Conservation (phyloP, 2,329 filamentous ascomycete genomes). For the Neoarthrinium moseri region DNA sequence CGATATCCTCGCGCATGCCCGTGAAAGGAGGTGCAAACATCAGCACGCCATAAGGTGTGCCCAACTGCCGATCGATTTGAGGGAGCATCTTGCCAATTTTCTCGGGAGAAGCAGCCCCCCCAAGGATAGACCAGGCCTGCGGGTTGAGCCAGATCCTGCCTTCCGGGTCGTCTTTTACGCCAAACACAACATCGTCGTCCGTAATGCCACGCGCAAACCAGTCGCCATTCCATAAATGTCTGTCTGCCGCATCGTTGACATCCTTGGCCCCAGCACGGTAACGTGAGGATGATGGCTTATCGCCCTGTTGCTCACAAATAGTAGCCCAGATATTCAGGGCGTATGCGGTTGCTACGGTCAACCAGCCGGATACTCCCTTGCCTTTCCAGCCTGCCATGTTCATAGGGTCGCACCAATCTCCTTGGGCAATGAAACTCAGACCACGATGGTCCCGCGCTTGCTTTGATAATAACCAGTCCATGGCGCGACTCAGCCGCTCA, state of each 20-base stretch:
- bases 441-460: conserved; percentile 47
- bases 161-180: conserved; percentile 47
- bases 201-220: conserved; percentile 60
- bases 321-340: conserved; percentile 52
- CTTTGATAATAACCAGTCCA: conserved; percentile 51
- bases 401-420: conserved; percentile 61
- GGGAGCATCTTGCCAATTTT: conserved; percentile 44
- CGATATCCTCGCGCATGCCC: conserved; percentile 56
- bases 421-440: conserved; percentile 56
- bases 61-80: conserved; percentile 49
- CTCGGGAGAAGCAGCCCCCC: conserved; percentile 44
- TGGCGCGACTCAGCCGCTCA: conserved; percentile 53
- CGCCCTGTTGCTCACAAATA: conserved; percentile 45
- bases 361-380: conserved; percentile 56
- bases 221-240: conserved; percentile 53
- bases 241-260: conserved; percentile 50
- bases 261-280: conserved; percentile 42
- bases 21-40: conserved; percentile 57
- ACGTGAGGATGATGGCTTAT: conserved; percentile 37
- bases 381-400: conserved; percentile 63
- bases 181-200: conserved; percentile 52
- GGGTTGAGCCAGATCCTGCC: conserved; percentile 59
- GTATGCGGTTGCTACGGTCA: conserved; percentile 54
- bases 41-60: conserved; percentile 50
- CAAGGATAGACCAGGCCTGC: conserved; percentile 54